phyloP scores from a whole-genome alignment of 208 protist species.

The Porcisia hertigi region DNA sequence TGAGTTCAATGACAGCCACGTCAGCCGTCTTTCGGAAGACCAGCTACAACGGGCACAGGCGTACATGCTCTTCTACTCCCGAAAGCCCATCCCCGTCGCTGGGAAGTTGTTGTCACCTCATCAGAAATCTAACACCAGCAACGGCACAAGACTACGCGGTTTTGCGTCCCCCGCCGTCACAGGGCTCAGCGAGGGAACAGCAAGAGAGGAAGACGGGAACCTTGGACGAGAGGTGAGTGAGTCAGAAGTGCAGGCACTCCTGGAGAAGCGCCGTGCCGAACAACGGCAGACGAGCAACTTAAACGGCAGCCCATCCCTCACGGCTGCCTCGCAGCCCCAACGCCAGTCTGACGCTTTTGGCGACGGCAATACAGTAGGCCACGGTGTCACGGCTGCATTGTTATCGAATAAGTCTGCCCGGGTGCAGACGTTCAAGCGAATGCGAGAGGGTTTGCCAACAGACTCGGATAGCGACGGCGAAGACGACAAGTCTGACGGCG shows the following conservation, averaged over 20 bases:
- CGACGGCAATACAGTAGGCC: slow-evolving; percentile 1
- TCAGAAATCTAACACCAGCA: background rate
- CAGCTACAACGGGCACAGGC: slow-evolving; percentile 69
- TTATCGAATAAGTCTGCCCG: background rate
- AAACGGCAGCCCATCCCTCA: background rate
- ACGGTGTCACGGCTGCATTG: background rate
- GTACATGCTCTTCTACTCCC: slow-evolving; percentile 92
- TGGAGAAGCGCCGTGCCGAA: slow-evolving; percentile 8
- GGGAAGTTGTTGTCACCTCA: background rate
- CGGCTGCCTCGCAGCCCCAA: background rate
- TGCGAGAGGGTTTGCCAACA: slow-evolving; percentile 30
- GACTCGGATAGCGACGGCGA: slow-evolving; percentile 30
- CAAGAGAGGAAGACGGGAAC: background rate
- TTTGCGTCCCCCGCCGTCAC: background rate
- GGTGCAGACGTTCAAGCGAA: slow-evolving; percentile 18
- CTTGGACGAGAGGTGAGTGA: slow-evolving; percentile 32
- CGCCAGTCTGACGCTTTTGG: background rate
- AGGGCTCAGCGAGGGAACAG: background rate
- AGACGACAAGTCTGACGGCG: slow-evolving; percentile 11
- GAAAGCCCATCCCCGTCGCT: background rate
- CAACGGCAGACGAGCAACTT: background rate
- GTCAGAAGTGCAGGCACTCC: slow-evolving; percentile 21
- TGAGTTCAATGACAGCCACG: slow-evolving; percentile 80
- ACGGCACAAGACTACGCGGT: slow-evolving; percentile 2
- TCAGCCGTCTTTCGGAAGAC: slow-evolving; percentile 67